These are phyloP conservation scores for Colletotrichum acutatum DNA, from an alignment of 2,329 filamentous ascomycete genomes.

Conservation along the genomic window DNA sequence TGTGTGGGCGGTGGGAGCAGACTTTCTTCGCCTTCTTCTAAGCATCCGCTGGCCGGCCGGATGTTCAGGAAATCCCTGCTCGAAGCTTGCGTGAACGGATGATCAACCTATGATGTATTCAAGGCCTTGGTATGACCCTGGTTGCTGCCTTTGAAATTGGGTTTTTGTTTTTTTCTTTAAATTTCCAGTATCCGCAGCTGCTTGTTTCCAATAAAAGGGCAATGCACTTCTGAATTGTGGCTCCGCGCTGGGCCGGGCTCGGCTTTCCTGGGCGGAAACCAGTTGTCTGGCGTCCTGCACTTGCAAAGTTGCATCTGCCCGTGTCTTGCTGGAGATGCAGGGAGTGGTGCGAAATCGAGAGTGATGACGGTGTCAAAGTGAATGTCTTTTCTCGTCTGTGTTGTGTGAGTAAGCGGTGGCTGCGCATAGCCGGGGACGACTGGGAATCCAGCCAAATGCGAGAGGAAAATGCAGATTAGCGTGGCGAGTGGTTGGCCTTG, in stretches of 20 bases:
- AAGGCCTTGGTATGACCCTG: slow-evolving; percentile 20
- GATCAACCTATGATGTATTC: slow-evolving; percentile 32
- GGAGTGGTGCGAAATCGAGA: slow-evolving; percentile 11
- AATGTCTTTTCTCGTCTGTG: neutral
- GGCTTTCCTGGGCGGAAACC: slow-evolving; percentile 16
- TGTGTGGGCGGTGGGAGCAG: neutral
- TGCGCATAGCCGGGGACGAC: neutral
- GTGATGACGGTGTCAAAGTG: slow-evolving; percentile 9
- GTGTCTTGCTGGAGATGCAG: neutral
- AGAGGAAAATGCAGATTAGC: neutral
- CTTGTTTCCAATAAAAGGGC: neutral
- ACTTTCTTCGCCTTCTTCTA: neutral
- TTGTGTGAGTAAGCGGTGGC: slow-evolving; percentile 2
- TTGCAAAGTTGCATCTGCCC: neutral
- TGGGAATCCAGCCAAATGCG: neutral
- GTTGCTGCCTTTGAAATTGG: slow-evolving; percentile 3
- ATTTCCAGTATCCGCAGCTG: neutral
- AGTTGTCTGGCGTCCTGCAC: slow-evolving; percentile 17
- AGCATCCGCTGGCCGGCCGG: neutral
- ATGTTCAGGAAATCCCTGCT: neutral
- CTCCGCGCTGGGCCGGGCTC: slow-evolving; percentile 16
- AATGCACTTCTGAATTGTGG: neutral
- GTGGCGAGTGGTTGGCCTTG: neutral
- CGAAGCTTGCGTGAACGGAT: neutral
- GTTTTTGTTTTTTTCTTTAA: neutral